Base-by-base conservation (phyloP, 2,329 filamentous ascomycete species). In the Fulvia fulva region DNA sequence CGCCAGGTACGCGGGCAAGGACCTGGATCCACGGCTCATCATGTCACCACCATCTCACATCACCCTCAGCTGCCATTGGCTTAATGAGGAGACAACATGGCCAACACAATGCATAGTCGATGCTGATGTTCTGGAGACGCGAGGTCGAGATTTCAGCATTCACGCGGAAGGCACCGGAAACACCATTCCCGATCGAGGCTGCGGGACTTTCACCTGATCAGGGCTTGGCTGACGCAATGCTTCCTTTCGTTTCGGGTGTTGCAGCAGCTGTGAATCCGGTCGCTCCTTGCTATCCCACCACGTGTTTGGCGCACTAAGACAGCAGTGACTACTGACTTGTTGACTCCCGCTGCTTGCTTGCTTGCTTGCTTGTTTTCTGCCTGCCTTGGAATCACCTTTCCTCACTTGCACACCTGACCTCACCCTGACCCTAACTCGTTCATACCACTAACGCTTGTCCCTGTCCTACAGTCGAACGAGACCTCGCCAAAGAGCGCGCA, bases 171-270 rank as follows among this genome's bases (percentile, higher is more conserved):
- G 37, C 37, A 4, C 25, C 47, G 47, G 47, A 50, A 32, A 14
- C 12, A 50, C 47, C 26, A 16, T 28, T 50, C 47, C 47, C 26
- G 11, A 50, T 50, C 16, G 14, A 41, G 37, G 16, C 16, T 19
- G 16, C 16, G 14, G 37, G 16, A 41, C 37, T 19, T 41, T 41
- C 37, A 41, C 26, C 47, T 21, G 23, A 28, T 9, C 1, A 14
- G n/a, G n/a, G 7, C 47, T 50, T 50, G 47, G 47, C 47, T 50
- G 47, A 50, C 47, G 47, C 47, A 50, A 26, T n/a, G n/a, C n/a
- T n/a, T n/a, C n/a, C n/a, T n/a, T n/a, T n/a, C n/a, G n/a, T n/a
- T 14, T 6, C 23, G n/a, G 47, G 16, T 50, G 25, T 50, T 50
- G 23, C 47, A 28, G 47, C 22, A 28, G 26, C 26, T 32, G n/a